Evolutionary conservation across 176 grass and related monocot species (phyloP).

Genomic region (Aegilops tauschii): DNA sequence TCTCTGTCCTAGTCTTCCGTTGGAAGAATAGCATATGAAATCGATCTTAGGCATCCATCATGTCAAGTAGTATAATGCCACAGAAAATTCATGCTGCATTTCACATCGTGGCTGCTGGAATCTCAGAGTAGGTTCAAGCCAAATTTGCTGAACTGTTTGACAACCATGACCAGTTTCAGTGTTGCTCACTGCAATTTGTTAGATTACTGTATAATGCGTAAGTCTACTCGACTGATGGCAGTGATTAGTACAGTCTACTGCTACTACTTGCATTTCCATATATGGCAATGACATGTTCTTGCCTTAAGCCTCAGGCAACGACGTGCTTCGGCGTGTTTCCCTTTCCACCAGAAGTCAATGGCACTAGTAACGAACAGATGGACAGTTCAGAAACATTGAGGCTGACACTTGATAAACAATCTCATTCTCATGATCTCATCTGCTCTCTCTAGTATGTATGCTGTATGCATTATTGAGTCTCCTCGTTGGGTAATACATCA

Average conservation of each 20-base stretch:
- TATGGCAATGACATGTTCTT: not conserved
- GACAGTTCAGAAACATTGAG: constrained; percentile 19
- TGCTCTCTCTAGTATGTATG: not conserved
- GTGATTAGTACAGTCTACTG: not conserved
- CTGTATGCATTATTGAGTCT: constrained; percentile 15
- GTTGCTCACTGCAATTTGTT: not conserved
- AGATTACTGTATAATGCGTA: not conserved
- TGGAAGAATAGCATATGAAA: not conserved
- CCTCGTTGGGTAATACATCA: not conserved
- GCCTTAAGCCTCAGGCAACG: not conserved
- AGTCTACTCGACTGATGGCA: not conserved
- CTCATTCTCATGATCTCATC: not conserved
- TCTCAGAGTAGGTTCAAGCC: constrained; percentile 1
- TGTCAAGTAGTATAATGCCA: constrained; percentile 26
- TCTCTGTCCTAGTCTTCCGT: not conserved
- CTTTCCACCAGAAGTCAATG: constrained; percentile 3
- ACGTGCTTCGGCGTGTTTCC: not conserved
- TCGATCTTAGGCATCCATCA: constrained; percentile 24
- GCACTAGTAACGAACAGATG: constrained; percentile 16
- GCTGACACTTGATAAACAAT: not conserved
- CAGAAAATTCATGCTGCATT: not conserved
- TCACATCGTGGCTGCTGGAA: not conserved
- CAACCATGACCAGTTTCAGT: constrained; percentile 13
- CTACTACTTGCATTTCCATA: not conserved
- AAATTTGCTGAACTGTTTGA: not conserved